Base-by-base conservation (phyloP, 495 filamentous ascomycete genomes). In the Endocarpon pusillum region DNA sequence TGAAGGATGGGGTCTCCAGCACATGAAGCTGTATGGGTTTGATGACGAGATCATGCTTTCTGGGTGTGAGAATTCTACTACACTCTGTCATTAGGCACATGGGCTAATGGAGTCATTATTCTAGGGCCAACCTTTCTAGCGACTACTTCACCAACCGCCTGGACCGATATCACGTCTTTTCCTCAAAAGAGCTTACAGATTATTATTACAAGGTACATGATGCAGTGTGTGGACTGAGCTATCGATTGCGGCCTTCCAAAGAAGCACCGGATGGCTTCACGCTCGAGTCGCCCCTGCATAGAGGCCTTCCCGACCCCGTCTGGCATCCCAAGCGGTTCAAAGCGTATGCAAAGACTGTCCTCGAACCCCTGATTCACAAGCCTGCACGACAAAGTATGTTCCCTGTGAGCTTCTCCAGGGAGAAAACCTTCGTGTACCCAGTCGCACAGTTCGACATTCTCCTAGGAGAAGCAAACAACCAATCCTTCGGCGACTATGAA, bases 1-100 rank as follows among this genome's bases (percentile, higher is more conserved):
- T 44, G 89, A 99, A 52, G 89, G 89, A 22, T 99, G 89, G 87
- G 89, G 89, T 10, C 57, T 99, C 27, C 89, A 99, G 48, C 89
- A 99, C 48, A 99, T 99, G 83, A 99, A 99, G 64, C 66, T 99
- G 0, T 99, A 99, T 43, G 89, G 91, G 1, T 56, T 94, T 26
- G 89, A 99, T 40, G 85, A 96, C 46, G 87, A 94, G 53, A 74
- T 99, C 32, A 89, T 99, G 22, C 66, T 99, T 19, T 92, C 85
- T 2, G 89, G 89, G 73, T 81, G 64, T 23, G 61, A 28, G 35
- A 16, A 11, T 10, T 16, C 16, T 35, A n/a, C n/a, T n/a, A n/a
- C n/a, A n/a, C n/a, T n/a, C n/a, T n/a, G n/a, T n/a, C n/a, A n/a
- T n/a, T n/a, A n/a, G n/a, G n/a, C n/a, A n/a, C n/a, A n/a, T n/a